phyloP scores from a whole-genome alignment of 306 rosid species.

The Gynostemma pentaphyllum region DNA sequence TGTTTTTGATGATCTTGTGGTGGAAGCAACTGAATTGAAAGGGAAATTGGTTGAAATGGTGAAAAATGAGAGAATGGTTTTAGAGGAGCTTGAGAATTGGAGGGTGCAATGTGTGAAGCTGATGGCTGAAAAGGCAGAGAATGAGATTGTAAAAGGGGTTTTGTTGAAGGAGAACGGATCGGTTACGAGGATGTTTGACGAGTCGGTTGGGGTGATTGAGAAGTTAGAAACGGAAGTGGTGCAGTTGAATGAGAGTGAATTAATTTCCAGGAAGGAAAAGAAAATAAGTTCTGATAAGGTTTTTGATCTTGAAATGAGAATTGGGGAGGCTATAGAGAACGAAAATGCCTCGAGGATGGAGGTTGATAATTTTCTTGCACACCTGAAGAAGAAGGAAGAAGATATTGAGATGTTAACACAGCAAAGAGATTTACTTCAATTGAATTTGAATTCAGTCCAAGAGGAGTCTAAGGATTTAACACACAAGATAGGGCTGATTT shows the following conservation, averaged over 20 bases:
- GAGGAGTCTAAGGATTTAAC: constrained; percentile 21
- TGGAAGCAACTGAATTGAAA: constrained; percentile 25
- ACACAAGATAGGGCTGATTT: constrained; percentile 22
- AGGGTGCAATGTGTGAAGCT: constrained; percentile 15
- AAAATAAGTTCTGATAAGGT: constrained; percentile 11
- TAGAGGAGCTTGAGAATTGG: constrained; percentile 20
- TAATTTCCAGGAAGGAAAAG: constrained; percentile 17
- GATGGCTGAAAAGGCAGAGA: constrained; percentile 20
- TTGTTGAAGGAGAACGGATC: constrained; percentile 28
- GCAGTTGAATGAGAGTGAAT: constrained; percentile 23
- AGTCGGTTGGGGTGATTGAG: constrained; percentile 14
- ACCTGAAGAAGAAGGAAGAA: constrained; percentile 33
- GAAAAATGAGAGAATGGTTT: constrained; percentile 15
- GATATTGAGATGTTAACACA: constrained; percentile 22
- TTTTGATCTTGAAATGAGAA: constrained; percentile 21
- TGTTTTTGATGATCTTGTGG: constrained; percentile 3
- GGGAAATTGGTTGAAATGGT: constrained; percentile 23
- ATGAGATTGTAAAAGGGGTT: constrained; percentile 13
- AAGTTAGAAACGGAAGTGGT: constrained; percentile 29
- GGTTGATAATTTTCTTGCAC: constrained; percentile 16
- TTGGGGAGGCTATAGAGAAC: constrained; percentile 19
- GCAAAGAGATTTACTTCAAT: constrained; percentile 1
- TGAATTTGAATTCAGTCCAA: constrained; percentile 11
- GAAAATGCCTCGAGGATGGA: constrained; percentile 24
- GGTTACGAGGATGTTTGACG: constrained; percentile 21